Percentiles rank a stretch among this genome's conserved stretches.
Conservation (phyloP, 768 basidiomycete species). For the Termitomyces eurrhizus region DNA sequence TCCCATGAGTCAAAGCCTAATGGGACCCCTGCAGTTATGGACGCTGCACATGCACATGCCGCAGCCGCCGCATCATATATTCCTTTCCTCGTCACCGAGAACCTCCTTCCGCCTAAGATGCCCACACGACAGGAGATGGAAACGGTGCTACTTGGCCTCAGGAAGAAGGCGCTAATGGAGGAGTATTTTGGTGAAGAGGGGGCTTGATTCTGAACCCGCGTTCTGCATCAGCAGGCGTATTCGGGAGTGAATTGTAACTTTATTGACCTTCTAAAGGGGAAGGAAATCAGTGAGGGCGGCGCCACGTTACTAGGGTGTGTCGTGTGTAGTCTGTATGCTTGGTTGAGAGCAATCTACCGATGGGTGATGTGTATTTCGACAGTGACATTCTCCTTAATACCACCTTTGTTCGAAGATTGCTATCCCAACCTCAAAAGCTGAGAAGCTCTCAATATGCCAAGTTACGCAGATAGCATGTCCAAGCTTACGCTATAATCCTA, state of each 20-base stretch:
- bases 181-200: not conserved
- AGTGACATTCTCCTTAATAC: not conserved
- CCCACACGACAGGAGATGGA: not conserved
- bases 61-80: not conserved
- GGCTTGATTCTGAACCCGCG: not conserved
- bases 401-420: too few relatives aligned
- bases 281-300: not conserved
- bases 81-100: not conserved
- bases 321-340: not conserved
- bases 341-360: not conserved
- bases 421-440: too few relatives aligned
- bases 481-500: too few relatives aligned
- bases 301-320: not conserved
- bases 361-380: not conserved
- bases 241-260: not conserved
- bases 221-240: not conserved
- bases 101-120: not conserved
- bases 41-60: not conserved
- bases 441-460: too few relatives aligned
- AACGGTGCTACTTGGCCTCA: not conserved
- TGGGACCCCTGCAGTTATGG: not conserved
- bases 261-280: not conserved
- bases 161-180: not conserved
- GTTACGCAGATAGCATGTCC: too few relatives aligned
- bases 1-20: not conserved